Evolutionary conservation across 805 yeast genomes (phyloP).

Genomic region (Ogataea saltuana): DNA sequence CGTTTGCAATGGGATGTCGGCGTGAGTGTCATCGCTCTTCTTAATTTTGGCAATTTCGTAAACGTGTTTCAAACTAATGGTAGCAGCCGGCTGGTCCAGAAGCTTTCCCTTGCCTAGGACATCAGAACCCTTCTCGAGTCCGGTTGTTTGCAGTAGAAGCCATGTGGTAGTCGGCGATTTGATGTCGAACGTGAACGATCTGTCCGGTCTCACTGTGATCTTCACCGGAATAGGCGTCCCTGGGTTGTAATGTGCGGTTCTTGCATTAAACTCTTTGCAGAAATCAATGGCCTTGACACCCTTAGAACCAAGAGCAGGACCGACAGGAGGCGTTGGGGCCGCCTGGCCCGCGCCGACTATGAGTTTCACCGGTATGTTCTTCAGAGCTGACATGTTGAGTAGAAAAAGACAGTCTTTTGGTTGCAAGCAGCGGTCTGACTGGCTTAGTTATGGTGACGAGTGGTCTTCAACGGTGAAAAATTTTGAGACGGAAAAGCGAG

Average conservation of each 20-base stretch:
- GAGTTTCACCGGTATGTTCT: constrained; percentile 75
- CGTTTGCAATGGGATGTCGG: constrained; percentile 65
- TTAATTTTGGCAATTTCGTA: constrained; percentile 95
- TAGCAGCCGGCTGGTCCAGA: constrained; percentile 32
- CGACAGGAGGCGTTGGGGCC: constrained; percentile 98
- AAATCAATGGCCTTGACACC: constrained; percentile 99
- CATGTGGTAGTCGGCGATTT: constrained; percentile 92
- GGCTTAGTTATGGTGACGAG: too few relatives aligned
- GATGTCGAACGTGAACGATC: constrained; percentile 82
- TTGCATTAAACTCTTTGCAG: constrained; percentile 96
- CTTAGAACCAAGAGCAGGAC: constrained; percentile 97
- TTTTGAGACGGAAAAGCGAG: too few relatives aligned
- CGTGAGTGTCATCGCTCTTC: constrained; percentile 80
- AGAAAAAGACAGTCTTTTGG: not conserved
- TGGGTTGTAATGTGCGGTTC: constrained; percentile 83
- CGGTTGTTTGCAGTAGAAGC: constrained; percentile 79
- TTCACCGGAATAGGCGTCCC: constrained; percentile 90
- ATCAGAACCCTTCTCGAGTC: constrained; percentile 75
- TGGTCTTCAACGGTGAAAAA: too few relatives aligned
- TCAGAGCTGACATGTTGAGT: constrained; percentile 35
- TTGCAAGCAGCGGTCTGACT: too few relatives aligned
- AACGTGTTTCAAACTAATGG: constrained; percentile 76
- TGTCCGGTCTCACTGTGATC: constrained; percentile 86
- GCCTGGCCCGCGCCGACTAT: constrained; percentile 98
- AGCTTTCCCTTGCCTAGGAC: constrained; percentile 65